Percentiles rank a stretch among this genome's conserved stretches.
phyloP scores from a whole-genome alignment of 2,329 filamentous ascomycete genomes.

The Leptodontidium sp. region DNA sequence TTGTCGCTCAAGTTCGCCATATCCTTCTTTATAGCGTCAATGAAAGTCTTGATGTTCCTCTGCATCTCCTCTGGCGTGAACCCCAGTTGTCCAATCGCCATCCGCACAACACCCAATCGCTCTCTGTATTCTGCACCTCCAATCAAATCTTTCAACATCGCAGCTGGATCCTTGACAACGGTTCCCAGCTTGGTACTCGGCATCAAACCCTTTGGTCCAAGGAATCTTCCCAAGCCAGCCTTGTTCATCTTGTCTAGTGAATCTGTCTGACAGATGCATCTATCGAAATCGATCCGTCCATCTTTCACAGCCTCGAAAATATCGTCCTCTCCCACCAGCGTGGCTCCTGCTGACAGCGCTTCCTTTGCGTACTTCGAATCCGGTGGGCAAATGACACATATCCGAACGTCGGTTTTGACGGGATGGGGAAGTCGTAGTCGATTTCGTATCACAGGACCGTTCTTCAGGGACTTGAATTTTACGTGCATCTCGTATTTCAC shows the following conservation, averaged over 20 bases:
- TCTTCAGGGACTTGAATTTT: constrained; percentile 83
- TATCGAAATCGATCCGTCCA: constrained; percentile 86
- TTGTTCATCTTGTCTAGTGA: constrained; percentile 82
- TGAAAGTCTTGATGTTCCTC: constrained; percentile 81
- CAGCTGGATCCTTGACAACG: constrained; percentile 80
- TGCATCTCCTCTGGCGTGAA: constrained; percentile 89
- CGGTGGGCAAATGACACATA: constrained; percentile 91
- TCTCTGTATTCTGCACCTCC: constrained; percentile 90
- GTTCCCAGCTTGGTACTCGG: constrained; percentile 88
- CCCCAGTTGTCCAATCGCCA: constrained; percentile 90
- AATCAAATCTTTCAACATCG: constrained; percentile 81
- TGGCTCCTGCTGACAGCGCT: constrained; percentile 80
- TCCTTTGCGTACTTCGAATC: constrained; percentile 76
- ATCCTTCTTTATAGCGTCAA: constrained; percentile 81
- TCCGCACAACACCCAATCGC: constrained; percentile 80
- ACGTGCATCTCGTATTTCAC: constrained; percentile 91
- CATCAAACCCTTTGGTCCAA: constrained; percentile 93
- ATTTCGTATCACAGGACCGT: constrained; percentile 86
- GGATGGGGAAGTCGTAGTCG: constrained; percentile 88
- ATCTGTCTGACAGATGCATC: constrained; percentile 84
- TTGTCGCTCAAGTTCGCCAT: constrained; percentile 70
- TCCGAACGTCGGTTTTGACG: constrained; percentile 85
- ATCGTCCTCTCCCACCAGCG: constrained; percentile 83
- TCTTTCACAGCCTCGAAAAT: constrained; percentile 79
- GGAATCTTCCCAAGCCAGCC: constrained; percentile 78